Base-by-base conservation (phyloP, 1,284 basidiomycete genomes). In the Dichomitus squalens region DNA sequence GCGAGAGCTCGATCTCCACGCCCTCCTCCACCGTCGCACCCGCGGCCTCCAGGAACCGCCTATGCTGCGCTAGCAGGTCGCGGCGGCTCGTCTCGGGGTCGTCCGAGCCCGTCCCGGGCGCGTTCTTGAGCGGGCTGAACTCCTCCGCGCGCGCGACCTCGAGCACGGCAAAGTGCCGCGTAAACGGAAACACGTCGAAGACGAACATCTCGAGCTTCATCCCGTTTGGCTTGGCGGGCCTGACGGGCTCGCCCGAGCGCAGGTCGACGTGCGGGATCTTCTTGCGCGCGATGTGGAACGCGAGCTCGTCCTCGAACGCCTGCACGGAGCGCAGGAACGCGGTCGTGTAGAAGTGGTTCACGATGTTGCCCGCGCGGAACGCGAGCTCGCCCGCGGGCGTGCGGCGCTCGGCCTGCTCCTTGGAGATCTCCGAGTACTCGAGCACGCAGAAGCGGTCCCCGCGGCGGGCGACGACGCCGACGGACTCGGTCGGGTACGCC, bases 151-250 rank as follows among this genome's bases (percentile, higher is more conserved):
- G 82, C 50, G 85, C 84, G 39, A 98, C 95, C 73, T 98, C 96
- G 72, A 98, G 78, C 31, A 98, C 93, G 38, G 90, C 85, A 58
- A 99, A 93, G 54, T 78, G 81, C 67, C 87, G 76, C 44, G 93
- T 93, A 77, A 88, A 95, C 6, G 97, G 96, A 81, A 99, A 98
- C 49, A 99, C 97, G 76, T 99, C 96, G 70, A 99, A 99, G 50
- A 99, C 92, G 76, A 99, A 99, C 75, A 98, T 81, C 76, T 99
- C 97, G 64, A 99, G 86, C 78, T 99, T 99, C 93, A 99, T 97
- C 57, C 97, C 97, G 74, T 99, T 99, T n/a, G 95, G 93, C 70
- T 87, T 87, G 55, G 75, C 75, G 5, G 96, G 96, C 73, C 95
- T 96, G 72, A 95, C 74, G 2, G 71, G 47, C 59, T 80, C 74